Evolutionary conservation across 352 stramenopile species (phyloP).

Genomic region (Phytophthora idaei): DNA sequence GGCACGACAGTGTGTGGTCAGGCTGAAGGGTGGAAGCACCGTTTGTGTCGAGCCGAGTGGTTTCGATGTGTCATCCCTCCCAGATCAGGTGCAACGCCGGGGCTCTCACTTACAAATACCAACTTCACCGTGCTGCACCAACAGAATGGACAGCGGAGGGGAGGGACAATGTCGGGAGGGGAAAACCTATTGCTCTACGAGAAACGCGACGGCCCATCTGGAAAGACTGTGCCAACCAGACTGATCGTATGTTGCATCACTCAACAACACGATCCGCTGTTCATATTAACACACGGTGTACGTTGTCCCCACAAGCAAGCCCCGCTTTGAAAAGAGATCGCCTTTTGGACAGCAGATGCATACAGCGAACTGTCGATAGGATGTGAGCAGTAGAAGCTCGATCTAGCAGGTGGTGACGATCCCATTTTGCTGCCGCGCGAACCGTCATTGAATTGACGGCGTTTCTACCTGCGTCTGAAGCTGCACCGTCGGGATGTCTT

Average conservation of each 20-base stretch:
- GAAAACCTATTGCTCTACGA: slow-evolving; percentile 30
- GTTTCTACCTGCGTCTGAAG: slow-evolving; percentile 27
- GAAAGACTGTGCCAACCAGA: slow-evolving; percentile 5
- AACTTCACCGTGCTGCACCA: slow-evolving; percentile 16
- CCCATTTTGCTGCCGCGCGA: not conserved
- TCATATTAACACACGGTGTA: not conserved
- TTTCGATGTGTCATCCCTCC: slow-evolving; percentile 38
- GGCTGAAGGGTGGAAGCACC: slow-evolving; percentile 11
- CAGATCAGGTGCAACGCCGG: not conserved
- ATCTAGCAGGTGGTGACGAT: not conserved
- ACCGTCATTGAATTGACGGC: not conserved
- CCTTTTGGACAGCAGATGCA: slow-evolving; percentile 13
- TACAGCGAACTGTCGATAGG: slow-evolving; percentile 19
- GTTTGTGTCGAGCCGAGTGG: slow-evolving; percentile 22
- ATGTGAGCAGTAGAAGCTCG: slow-evolving; percentile 20
- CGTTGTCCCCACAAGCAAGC: slow-evolving; percentile 7
- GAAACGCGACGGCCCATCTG: slow-evolving; percentile 28
- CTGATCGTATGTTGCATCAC: slow-evolving; percentile 30
- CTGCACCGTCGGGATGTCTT: slow-evolving; percentile 13
- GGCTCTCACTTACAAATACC: slow-evolving; percentile 1
- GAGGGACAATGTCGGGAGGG: slow-evolving; percentile 13
- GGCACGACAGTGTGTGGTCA: slow-evolving; percentile 7
- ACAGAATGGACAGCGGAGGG: slow-evolving; percentile 23
- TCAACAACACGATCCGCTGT: slow-evolving; percentile 8
- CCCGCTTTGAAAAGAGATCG: not conserved